Evolutionary conservation across 805 yeast genomes (phyloP), one percentile per base, ranked within the genome.

Genomic region (Candida jianshihensis): DNA sequence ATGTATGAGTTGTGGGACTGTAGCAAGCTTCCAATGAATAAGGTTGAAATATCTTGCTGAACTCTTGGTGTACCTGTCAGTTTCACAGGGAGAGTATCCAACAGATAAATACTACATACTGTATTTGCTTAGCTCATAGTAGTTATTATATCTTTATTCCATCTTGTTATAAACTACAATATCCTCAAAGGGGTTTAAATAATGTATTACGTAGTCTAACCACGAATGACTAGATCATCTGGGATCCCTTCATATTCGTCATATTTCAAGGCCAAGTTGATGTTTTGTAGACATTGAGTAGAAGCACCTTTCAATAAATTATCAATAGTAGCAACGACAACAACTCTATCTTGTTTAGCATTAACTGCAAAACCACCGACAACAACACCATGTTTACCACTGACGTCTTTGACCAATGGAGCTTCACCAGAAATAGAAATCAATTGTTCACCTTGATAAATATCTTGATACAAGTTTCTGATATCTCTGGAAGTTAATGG

Each of bases 291-390:
- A 66, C 97, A 90, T 66, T 92, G 99, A 14, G 99, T 92, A 31
- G 97, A 95, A 30, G 99, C 99, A 47, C 99, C 99, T 69, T 92
- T 92, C 56, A 92, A 73, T 56, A 92, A 70, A 61, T 92, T 92
- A 58, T 92, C 99, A 51, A 92, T 90, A 5, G 97, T 88, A 17
- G 96, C 96, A 37, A 90, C 92, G 36, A 92, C 70, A 18, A 92
- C 97, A 17, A 88, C 94, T 59, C 99, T 78, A 64, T 87, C 81
- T 56, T 83, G 85, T 38, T 78, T 78, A 18, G 89, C 76, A 58
- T 84, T 89, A 33, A 94, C 95, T 17, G 94, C 96, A 57, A 92
- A 94, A 0, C 95, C 98, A 42, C 99, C 98, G 45, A 92, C 74
- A 19, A 83, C 87, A 30, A 87, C 92, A 36, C 97, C 97, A 55